Evolutionary conservation across 352 stramenopile genomes (phyloP).

Genomic region (Phytophthora tubulina): DNA sequence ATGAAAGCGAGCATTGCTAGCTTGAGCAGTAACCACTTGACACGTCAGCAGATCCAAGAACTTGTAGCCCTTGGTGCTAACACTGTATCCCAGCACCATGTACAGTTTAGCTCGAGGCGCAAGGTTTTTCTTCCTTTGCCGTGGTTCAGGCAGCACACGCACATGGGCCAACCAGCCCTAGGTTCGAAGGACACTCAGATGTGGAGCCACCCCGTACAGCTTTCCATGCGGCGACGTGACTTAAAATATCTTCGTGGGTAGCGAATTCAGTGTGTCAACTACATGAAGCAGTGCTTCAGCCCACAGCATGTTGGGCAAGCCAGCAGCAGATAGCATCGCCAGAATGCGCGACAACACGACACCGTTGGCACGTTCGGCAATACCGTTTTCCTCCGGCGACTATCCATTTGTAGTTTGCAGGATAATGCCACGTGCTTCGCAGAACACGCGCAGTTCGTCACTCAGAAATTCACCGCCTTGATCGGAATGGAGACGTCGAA

Average conservation of each 20-base stretch:
- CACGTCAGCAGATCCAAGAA: not conserved
- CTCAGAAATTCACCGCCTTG: not conserved
- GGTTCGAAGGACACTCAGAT: not conserved
- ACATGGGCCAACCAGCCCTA: not conserved
- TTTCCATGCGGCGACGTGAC: not conserved
- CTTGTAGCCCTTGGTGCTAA: slow-evolving; percentile 15
- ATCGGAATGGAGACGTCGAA: not conserved
- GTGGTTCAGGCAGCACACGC: not conserved
- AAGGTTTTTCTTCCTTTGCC: slow-evolving; percentile 10
- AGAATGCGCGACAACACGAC: not conserved
- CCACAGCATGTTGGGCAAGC: not conserved
- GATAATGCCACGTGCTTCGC: not conserved
- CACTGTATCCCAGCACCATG: slow-evolving; percentile 13
- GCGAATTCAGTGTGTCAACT: not conserved
- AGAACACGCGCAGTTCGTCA: not conserved
- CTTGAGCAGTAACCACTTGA: slow-evolving; percentile 7
- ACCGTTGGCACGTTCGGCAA: not conserved
- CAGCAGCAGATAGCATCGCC: not conserved
- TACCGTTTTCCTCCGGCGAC: not conserved
- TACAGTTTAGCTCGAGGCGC: not conserved
- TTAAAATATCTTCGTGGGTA: not conserved
- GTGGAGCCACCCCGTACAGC: not conserved
- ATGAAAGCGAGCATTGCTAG: slow-evolving; percentile 3
- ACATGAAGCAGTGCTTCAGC: not conserved
- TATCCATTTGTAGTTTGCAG: not conserved